Evolutionary conservation across 2,329 filamentous ascomycete species (phyloP), one percentile per base, ranked within the genome.

Genomic region (Colletotrichum graminicola): DNA sequence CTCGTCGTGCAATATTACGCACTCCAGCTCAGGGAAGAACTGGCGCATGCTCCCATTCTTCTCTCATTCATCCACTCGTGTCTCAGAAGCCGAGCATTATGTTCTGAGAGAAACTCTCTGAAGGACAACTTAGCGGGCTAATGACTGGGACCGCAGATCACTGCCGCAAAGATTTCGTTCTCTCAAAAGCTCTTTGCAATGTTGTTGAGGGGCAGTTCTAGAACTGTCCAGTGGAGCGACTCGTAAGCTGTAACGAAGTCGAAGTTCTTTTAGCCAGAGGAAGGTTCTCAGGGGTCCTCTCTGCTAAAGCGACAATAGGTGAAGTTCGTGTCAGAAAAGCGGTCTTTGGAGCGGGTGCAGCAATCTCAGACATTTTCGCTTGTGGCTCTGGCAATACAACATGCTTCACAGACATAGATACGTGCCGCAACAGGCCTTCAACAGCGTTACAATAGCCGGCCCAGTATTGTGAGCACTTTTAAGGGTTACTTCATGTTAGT

Each of bases 11-110:
- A 71, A 36, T 3, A 43, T 26, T 26, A 62, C 52, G 16, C 41
- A 62, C 51, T 71, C 57, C 64, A 71, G 62, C 23, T 63, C 57
- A 16, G 67, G 64, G 14, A 71, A 71, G 57, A 67, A 57, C 52
- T 71, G 57, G 12, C 64, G 63, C 67, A 5, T 57, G 56, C 57
- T 71, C 67, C 63, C 63, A 71, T 29, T 1, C 1, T 62, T 41
- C 12, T 57, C 56, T 39, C 39, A 10, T 34, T 54, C 63, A 62
- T 62, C 63, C 64, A 71, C 8, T 36, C 51, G 6, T 52, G 57
- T 52, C 47, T 32, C 7, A 71, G 36, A 1, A 71, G 63, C 14
- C 18, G 47, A 7, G 57, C 39, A 5, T 57, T 56, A 18, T 71
- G 67, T 7, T 67, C 63, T 2, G 49, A 49, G 11, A 71, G 45